Percentiles rank a stretch among this genome's conserved stretches.
Conservation (phyloP, 1,284 basidiomycete genomes). For the Cystobasidiaceae sp. region DNA sequence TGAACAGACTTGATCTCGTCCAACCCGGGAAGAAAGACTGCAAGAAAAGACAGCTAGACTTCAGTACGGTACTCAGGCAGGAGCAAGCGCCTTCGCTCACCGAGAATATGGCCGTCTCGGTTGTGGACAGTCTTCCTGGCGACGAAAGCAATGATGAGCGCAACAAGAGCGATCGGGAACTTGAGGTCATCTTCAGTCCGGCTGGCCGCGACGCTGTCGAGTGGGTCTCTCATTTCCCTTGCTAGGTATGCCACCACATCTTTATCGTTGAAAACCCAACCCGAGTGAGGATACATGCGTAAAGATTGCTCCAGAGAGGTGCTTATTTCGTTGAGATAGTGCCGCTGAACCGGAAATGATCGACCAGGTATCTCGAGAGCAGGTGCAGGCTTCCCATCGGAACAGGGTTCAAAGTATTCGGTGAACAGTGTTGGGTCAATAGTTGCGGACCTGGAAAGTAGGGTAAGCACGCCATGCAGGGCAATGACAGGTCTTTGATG, state of each 20-base stretch:
- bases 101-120: slow-evolving; percentile 56
- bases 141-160: slow-evolving; percentile 74
- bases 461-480: slow-evolving; percentile 73
- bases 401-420: slow-evolving; percentile 70
- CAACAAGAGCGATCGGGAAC: slow-evolving; percentile 75
- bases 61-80: slow-evolving; percentile 40
- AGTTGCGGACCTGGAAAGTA: slow-evolving; percentile 60
- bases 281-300: slow-evolving; percentile 46
- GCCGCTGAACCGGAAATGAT: slow-evolving; percentile 69
- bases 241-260: slow-evolving; percentile 70
- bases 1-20: slow-evolving; percentile 85
- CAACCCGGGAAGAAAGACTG: slow-evolving; percentile 88
- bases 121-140: slow-evolving; percentile 70
- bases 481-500: slow-evolving; percentile 79
- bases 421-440: slow-evolving; percentile 80
- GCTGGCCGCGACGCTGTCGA: slow-evolving; percentile 36
- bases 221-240: slow-evolving; percentile 58
- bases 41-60: slow-evolving; percentile 29
- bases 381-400: slow-evolving; percentile 73
- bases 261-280: slow-evolving; percentile 71
- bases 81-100: slow-evolving; percentile 38
- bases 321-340: slow-evolving; percentile 70
- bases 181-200: slow-evolving; percentile 53
- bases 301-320: slow-evolving; percentile 53
- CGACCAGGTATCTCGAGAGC: slow-evolving; percentile 77